Evolutionary conservation across 2,329 filamentous ascomycete genomes (phyloP), one percentile per base, ranked within the genome.

Genomic region (Clarireedia sp.): DNA sequence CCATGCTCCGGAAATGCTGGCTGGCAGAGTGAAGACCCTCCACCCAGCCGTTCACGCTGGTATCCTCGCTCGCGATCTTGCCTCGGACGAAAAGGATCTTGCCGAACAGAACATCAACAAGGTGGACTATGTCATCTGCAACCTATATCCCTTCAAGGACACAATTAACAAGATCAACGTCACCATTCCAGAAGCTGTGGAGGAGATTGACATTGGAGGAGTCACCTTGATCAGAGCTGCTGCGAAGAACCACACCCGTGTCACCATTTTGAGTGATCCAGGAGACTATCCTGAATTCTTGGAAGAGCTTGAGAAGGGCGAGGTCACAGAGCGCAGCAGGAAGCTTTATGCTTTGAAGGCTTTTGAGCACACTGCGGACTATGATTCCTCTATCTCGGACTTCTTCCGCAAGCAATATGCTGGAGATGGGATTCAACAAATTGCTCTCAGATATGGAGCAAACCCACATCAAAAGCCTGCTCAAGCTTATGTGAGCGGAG

Each of bases 401-500:
- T 99, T 96, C 79, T 99, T 99, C 84, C 87, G 94, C 70, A 92
- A 95, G 79, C 86, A 95, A 75, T 99, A 97, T 70, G 90, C 94
- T 56, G 83, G 85, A 61, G 85, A 90, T 57, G 91, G 91, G 62
- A 74, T 83, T 60, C 89, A 96, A 75, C 85, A 95, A 73, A 70
- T 95, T 58, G 77, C 89, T 57, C 85, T 99, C 61, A 87, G 94
- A 66, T 99, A 99, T 72, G 94, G 94, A 59, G 89, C 90, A 67
- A 99, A 99, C 78, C 94, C 94, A 33, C 94, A 99, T 75, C 94
- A 99, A 77, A 97, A 96, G 79, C 91, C 92, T 45, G 94, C 94
- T 33, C 83, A 90, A 19, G 91, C 92, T 51, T 96, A 83, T 71
- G 82, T 86, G 63, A 79, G 80, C 63, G 79, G 86, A 56, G 83